Evolutionary conservation across 495 filamentous ascomycete species (phyloP).

Genomic region (Xylaria acuta): DNA sequence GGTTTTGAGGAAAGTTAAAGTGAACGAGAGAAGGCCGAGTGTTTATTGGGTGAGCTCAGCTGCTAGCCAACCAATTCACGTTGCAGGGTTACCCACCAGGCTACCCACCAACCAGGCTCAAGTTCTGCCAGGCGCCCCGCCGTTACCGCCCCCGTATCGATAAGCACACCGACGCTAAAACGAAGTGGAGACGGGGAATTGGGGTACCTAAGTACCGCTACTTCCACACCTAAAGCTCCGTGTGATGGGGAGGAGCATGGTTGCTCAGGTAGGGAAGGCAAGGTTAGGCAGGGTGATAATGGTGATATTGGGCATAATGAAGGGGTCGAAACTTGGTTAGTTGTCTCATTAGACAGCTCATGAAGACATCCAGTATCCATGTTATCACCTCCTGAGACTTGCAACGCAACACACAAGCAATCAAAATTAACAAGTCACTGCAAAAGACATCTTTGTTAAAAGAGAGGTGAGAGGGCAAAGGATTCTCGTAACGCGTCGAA

Average conservation of each 20-base stretch:
- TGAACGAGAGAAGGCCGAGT: constrained; percentile 25
- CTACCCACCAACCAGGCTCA: constrained; percentile 16
- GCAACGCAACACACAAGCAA: background rate
- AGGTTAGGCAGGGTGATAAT: background rate
- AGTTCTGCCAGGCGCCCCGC: constrained; percentile 19
- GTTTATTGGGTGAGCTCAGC: constrained; percentile 27
- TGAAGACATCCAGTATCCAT: background rate
- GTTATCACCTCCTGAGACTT: background rate
- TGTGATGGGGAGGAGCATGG: background rate
- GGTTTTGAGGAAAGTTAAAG: constrained; percentile 20
- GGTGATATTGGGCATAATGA: background rate
- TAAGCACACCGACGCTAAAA: constrained; percentile 20
- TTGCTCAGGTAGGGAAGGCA: background rate
- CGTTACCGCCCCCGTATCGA: constrained; percentile 20
- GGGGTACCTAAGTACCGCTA: constrained; percentile 8
- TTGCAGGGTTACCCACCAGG: constrained; percentile 19
- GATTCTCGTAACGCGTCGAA: background rate
- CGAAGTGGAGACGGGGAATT: background rate
- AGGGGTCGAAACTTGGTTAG: background rate
- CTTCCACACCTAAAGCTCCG: background rate
- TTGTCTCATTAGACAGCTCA: background rate
- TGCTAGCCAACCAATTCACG: constrained; percentile 16
- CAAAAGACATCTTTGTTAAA: background rate
- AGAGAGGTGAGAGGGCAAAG: background rate
- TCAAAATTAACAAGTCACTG: constrained; percentile 11